Percentiles rank a stretch among this genome's conserved stretches.
phyloP scores from a whole-genome alignment of 2,329 filamentous ascomycete species.

The Cladosporium sp. region DNA sequence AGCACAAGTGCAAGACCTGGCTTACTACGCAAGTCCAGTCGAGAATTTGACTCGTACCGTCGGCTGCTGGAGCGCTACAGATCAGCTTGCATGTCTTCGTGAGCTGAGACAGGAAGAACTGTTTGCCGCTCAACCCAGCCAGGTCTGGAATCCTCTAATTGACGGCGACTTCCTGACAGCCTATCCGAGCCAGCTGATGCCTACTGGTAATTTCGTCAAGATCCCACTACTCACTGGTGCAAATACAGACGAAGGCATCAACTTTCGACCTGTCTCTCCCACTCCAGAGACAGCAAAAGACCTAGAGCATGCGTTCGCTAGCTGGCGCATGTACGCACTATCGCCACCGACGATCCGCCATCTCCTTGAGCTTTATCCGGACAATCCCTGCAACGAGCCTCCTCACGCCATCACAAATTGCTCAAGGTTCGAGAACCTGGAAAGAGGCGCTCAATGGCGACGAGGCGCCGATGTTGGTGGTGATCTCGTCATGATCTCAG shows the following conservation, averaged over 20 bases:
- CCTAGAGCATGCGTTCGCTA: constrained; percentile 35
- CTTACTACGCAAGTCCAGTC: not conserved
- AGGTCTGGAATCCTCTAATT: constrained; percentile 35
- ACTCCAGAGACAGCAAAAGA: constrained; percentile 41
- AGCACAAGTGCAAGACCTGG: not conserved
- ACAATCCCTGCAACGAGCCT: constrained; percentile 45
- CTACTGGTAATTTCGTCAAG: constrained; percentile 39
- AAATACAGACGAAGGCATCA: constrained; percentile 49
- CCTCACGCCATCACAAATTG: constrained; percentile 34
- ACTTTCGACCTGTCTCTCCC: constrained; percentile 32
- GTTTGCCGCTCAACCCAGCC: constrained; percentile 34
- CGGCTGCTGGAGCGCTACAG: constrained; percentile 10
- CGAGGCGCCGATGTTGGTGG: constrained; percentile 43
- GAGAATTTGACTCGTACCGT: constrained; percentile 8
- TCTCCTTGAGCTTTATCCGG: constrained; percentile 47
- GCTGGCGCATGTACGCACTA: constrained; percentile 46
- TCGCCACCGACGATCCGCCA: constrained; percentile 42
- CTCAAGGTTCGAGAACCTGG: constrained; percentile 24
- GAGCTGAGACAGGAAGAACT: constrained; percentile 28
- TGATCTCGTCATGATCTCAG: constrained; percentile 48
- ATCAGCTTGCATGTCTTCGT: constrained; percentile 37
- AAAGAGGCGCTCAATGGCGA: constrained; percentile 42
- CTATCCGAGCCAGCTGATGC: constrained; percentile 45
- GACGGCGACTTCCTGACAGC: constrained; percentile 48
- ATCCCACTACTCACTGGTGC: constrained; percentile 47